Evolutionary conservation across 257 asterid genomes (phyloP).

Genomic region (Ilex aquifolium): DNA sequence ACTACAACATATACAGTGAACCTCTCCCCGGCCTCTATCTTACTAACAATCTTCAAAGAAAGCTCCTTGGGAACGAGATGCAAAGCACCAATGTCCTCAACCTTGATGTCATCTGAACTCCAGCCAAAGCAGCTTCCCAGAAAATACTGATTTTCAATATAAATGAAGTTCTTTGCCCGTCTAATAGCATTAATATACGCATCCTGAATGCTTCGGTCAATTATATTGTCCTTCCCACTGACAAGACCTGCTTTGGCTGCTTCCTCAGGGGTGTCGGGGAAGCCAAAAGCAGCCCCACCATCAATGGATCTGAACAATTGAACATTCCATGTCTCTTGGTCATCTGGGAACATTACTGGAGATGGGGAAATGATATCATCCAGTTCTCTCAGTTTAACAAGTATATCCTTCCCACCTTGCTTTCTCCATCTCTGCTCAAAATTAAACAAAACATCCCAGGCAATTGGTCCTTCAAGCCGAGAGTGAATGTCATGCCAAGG

Average conservation of each 20-base stretch:
- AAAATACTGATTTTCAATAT: slow-evolving; percentile 80
- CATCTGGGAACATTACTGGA: slow-evolving; percentile 64
- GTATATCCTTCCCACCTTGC: slow-evolving; percentile 70
- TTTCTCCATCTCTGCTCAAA: slow-evolving; percentile 92
- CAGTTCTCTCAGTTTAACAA: slow-evolving; percentile 58
- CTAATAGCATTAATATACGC: slow-evolving; percentile 85
- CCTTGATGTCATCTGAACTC: slow-evolving; percentile 47
- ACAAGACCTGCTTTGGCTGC: slow-evolving; percentile 74
- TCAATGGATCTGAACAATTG: slow-evolving; percentile 82
- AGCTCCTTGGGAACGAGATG: slow-evolving; percentile 79
- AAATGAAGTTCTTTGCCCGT: slow-evolving; percentile 70
- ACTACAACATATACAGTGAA: slow-evolving; percentile 61
- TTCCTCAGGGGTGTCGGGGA: slow-evolving; percentile 73
- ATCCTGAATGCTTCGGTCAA: slow-evolving; percentile 82
- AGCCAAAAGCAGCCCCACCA: slow-evolving; percentile 91
- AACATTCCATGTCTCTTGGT: slow-evolving; percentile 73
- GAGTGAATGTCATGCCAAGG: slow-evolving; percentile 94
- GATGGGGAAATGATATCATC: slow-evolving; percentile 62
- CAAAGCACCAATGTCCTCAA: slow-evolving; percentile 69
- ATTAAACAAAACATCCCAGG: slow-evolving; percentile 81
- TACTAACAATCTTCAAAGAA: slow-evolving; percentile 65
- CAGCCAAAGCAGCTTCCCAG: slow-evolving; percentile 74
- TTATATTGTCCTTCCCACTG: slow-evolving; percentile 74
- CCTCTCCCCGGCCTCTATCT: slow-evolving; percentile 81
- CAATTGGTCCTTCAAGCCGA: slow-evolving; percentile 70